These are phyloP conservation scores for Mortierella sp. DNA, from an alignment of 371 early-diverging fungal species.

Conservation along the genomic window DNA sequence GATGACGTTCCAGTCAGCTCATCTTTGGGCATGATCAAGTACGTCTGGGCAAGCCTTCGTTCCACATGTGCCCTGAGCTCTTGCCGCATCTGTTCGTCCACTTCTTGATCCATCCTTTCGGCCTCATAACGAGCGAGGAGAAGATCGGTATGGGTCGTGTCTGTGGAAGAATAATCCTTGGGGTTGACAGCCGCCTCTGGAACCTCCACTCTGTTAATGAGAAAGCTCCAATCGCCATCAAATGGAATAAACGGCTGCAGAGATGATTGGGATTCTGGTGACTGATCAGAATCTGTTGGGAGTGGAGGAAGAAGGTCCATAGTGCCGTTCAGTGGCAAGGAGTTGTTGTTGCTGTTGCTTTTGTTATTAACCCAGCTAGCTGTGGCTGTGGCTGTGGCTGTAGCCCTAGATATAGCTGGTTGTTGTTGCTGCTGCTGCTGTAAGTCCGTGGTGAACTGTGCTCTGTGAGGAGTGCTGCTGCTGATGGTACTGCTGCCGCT, in stretches of 20 bases:
- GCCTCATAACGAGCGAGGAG: slow-evolving; percentile 30
- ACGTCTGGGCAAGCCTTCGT: slow-evolving; percentile 16
- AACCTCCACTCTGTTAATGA: slow-evolving; percentile 41
- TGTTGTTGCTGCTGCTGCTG: slow-evolving; percentile 10
- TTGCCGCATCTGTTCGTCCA: slow-evolving; percentile 30
- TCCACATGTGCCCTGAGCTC: slow-evolving; percentile 25
- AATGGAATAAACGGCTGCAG: slow-evolving; percentile 41
- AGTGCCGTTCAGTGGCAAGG: too few relatives aligned
- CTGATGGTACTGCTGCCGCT: background rate
- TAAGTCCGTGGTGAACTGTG: too few relatives aligned
- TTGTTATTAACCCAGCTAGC: too few relatives aligned
- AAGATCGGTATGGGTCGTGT: slow-evolving; percentile 11
- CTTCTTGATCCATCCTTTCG: slow-evolving; percentile 17
- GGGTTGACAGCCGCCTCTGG: slow-evolving; percentile 17
- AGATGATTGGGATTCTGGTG: slow-evolving; percentile 7
- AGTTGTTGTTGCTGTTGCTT: too few relatives aligned
- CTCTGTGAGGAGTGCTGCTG: too few relatives aligned
- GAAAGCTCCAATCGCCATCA: slow-evolving; percentile 34
- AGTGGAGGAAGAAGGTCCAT: too few relatives aligned
- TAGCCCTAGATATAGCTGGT: too few relatives aligned
- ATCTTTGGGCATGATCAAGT: slow-evolving; percentile 23
- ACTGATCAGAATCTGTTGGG: background rate
- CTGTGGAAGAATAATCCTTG: slow-evolving; percentile 14
- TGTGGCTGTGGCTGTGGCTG: too few relatives aligned
- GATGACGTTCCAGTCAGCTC: background rate